Evolutionary conservation across 208 protist genomes (phyloP), one percentile per base, ranked within the genome.

Genomic region (Leishmania amazonensis): DNA sequence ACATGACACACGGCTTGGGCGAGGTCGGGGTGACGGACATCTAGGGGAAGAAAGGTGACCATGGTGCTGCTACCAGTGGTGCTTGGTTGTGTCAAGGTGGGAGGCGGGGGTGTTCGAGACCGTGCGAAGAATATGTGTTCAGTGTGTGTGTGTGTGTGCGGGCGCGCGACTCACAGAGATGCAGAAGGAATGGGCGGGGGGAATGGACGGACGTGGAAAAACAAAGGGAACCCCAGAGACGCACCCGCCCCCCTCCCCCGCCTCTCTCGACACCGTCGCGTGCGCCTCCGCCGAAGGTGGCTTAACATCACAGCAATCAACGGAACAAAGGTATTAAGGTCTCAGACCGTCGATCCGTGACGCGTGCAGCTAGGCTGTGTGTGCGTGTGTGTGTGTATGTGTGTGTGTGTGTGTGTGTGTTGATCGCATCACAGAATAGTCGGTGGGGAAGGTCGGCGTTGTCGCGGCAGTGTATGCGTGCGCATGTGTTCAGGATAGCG

Each of bases 11-110:
- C 15, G 88, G 86, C 31, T 88, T 97, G 60, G 78, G 75, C 17
- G 81, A 88, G 19, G 89, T 97, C 0, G 91, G 90, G 15, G 89
- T 90, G 24, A 97, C 91, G 38, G 94, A 97, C 49, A 91, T 97
- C 64, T 97, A 95, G 84, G 28, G 31, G 21, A 6, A 24, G 67
- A 57, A 19, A 47, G 38, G 4, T 53, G 68, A 35, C 68, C 38
- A 1, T 31, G 62, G 31, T 3, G 62, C 13, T 2, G 31, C 62
- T 68, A 42, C 38, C 38, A 13, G 15, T 8, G 38, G 65, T 13
- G 65, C 15, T 73, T 73, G 7, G 3, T 28, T 6, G 40, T n/a
- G 1, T 28, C 17, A n/a, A 24, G 58, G 58, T 64, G 19, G 7
- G 19, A 35, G 58, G 28, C 19, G 57, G 28, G 6, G n/a, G 60